phyloP scores from a whole-genome alignment of 208 protist species.

The Acanthamoeba quina region DNA sequence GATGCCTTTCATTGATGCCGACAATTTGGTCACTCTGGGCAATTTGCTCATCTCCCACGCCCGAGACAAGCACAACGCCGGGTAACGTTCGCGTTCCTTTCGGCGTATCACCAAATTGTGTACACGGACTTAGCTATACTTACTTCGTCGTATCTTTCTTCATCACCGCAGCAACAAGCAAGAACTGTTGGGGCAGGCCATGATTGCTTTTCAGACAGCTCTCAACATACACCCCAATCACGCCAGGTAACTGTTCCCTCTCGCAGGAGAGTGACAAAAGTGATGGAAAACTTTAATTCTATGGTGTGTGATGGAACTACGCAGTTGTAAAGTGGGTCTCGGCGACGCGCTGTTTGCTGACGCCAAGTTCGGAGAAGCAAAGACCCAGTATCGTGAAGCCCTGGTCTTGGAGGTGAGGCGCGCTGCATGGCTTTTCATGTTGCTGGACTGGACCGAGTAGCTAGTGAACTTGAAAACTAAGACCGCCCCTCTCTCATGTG shows the following conservation, averaged over 20 bases:
- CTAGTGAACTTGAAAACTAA: too few relatives aligned
- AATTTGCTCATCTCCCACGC: conserved; percentile 6
- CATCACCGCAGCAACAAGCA: background rate
- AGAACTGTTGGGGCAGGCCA: background rate
- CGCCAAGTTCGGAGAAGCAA: background rate
- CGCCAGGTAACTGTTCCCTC: background rate
- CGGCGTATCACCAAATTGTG: background rate
- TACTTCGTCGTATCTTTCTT: too few relatives aligned
- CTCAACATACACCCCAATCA: conserved; percentile 11
- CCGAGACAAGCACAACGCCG: background rate
- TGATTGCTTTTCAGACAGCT: conserved; percentile 25
- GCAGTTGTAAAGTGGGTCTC: background rate
- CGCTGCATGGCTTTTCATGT: too few relatives aligned
- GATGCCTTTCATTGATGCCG: conserved; percentile 52
- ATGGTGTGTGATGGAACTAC: too few relatives aligned
- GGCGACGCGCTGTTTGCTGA: background rate
- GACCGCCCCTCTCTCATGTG: background rate
- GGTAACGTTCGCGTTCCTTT: background rate
- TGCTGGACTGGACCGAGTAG: too few relatives aligned
- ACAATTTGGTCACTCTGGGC: background rate
- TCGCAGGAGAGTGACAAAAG: background rate
- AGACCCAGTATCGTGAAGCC: background rate
- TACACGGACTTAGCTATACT: too few relatives aligned
- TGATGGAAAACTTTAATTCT: too few relatives aligned
- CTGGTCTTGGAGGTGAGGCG: background rate